These are phyloP conservation scores for Yamadazyma siamensis DNA, from an alignment of 1,139 yeast genomes.

Conservation along the genomic window DNA sequence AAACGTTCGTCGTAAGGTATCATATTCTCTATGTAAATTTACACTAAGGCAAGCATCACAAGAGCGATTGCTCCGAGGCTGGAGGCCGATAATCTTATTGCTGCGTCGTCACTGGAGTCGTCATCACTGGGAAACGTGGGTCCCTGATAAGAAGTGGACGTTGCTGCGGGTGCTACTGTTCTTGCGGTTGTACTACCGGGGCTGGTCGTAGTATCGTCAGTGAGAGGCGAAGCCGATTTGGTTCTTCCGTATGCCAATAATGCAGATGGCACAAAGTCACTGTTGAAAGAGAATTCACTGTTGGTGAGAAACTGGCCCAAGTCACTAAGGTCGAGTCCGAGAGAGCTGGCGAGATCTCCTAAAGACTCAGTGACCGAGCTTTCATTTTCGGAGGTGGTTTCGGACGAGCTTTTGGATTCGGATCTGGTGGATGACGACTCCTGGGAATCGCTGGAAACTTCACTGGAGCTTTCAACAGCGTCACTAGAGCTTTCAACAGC, in stretches of 20 bases:
- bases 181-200: neutral
- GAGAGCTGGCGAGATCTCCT: constrained; percentile 1
- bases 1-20: too few relatives aligned
- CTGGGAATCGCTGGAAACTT: neutral
- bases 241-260: constrained; percentile 8
- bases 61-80: constrained; percentile 6
- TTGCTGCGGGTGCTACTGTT: neutral
- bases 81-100: constrained; percentile 7
- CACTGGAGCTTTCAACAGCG: neutral
- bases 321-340: constrained; percentile 1
- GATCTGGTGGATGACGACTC: neutral
- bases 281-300: neutral
- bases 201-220: constrained; percentile 1
- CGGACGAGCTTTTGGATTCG: constrained; percentile 1
- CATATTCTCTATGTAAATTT: too few relatives aligned
- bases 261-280: constrained; percentile 6
- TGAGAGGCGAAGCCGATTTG: constrained; percentile 6
- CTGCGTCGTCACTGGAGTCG: constrained; percentile 8
- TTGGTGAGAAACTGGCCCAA: constrained; percentile 1
- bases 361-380: neutral
- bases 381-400: neutral
- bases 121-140: constrained; percentile 2
- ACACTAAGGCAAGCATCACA: constrained; percentile 5
- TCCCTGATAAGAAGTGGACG: constrained; percentile 1
- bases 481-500: neutral